These are phyloP conservation scores for Teratosphaeriaceae sp. DNA, from an alignment of 2,329 filamentous ascomycete species.

Conservation along the genomic window DNA sequence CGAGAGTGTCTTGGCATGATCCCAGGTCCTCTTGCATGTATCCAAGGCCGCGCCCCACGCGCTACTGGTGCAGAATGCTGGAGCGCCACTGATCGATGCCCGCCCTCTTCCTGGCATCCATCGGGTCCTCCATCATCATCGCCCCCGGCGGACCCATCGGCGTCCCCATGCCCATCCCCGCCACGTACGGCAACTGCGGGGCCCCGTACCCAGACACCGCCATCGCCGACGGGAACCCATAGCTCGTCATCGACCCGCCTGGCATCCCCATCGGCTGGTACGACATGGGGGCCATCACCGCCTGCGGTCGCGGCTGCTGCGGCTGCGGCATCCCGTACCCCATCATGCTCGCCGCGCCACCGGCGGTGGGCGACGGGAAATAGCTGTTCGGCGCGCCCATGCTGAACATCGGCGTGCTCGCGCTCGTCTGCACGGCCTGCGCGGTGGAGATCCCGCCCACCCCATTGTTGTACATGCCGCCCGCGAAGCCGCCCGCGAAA, in stretches of 20 bases:
- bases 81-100: conserved; percentile 56
- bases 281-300: conserved; percentile 4
- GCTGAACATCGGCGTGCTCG: conserved; percentile 15
- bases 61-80: conserved; percentile 28
- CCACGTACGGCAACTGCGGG: conserved; percentile 8
- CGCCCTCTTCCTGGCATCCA: conserved; percentile 47
- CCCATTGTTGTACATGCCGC: conserved; percentile 18
- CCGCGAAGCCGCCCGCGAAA: conserved; percentile 29
- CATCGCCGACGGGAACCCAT: conserved; percentile 10
- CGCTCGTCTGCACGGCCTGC: conserved; percentile 7
- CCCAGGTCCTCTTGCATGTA: too few relatives aligned
- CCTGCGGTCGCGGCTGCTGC: conserved; percentile 7
- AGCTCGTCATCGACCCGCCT: conserved; percentile 3
- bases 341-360: conserved; percentile 6
- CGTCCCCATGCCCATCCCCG: conserved; percentile 11
- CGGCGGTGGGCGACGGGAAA: conserved; percentile 23
- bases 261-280: conserved; percentile 1
- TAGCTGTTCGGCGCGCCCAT: conserved; percentile 11
- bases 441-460: conserved; percentile 4
- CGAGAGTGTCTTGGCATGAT: too few relatives aligned
- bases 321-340: conserved; percentile 3
- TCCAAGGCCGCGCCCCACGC: too few relatives aligned
- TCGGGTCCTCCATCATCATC: conserved; percentile 21
- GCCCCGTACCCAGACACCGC: conserved; percentile 10
- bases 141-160: conserved; percentile 8